Evolutionary conservation across 2,329 filamentous ascomycete species (phyloP).

Genomic region (Ophiostoma himal-ulmi): DNA sequence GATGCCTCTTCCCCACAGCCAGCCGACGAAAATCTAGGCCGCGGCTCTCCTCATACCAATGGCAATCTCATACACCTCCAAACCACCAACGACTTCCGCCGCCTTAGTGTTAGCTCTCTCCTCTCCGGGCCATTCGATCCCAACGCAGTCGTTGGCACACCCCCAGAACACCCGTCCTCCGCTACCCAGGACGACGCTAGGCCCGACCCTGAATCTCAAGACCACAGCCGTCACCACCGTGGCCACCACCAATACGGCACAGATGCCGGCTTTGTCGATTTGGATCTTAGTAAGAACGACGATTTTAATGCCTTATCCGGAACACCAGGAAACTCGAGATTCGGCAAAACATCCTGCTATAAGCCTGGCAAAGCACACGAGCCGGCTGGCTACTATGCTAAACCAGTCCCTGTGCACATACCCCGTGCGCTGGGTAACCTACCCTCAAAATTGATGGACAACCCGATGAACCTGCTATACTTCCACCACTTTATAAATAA

Average conservation of each 20-base stretch:
- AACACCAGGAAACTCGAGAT: neutral
- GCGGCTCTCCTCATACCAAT: neutral
- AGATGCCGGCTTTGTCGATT: slow-evolving; percentile 63
- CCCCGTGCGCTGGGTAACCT: slow-evolving; percentile 45
- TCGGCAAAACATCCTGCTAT: slow-evolving; percentile 21
- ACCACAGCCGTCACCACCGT: slow-evolving; percentile 21
- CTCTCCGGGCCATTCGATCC: slow-evolving; percentile 41
- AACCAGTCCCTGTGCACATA: slow-evolving; percentile 58
- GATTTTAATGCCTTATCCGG: slow-evolving; percentile 59
- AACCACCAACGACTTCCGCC: slow-evolving; percentile 27
- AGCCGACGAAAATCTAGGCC: slow-evolving; percentile 14
- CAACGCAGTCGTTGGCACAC: neutral
- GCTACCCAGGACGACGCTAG: neutral
- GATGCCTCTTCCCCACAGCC: slow-evolving; percentile 14
- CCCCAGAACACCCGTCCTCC: neutral
- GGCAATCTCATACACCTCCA: slow-evolving; percentile 17
- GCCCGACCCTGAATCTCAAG: neutral
- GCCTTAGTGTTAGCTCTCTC: slow-evolving; percentile 61
- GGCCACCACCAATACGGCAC: slow-evolving; percentile 56
- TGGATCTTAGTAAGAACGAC: slow-evolving; percentile 65
- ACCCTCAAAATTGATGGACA: slow-evolving; percentile 53
- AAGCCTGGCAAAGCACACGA: slow-evolving; percentile 39
- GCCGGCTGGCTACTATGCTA: slow-evolving; percentile 62
- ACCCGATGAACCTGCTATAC: slow-evolving; percentile 72
- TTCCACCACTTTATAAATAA: slow-evolving; percentile 68